A percentile compares a stretch with the other conserved stretches of the same genome.
phyloP scores from a whole-genome alignment of 805 yeast genomes.

The Ogataea philodendri region DNA sequence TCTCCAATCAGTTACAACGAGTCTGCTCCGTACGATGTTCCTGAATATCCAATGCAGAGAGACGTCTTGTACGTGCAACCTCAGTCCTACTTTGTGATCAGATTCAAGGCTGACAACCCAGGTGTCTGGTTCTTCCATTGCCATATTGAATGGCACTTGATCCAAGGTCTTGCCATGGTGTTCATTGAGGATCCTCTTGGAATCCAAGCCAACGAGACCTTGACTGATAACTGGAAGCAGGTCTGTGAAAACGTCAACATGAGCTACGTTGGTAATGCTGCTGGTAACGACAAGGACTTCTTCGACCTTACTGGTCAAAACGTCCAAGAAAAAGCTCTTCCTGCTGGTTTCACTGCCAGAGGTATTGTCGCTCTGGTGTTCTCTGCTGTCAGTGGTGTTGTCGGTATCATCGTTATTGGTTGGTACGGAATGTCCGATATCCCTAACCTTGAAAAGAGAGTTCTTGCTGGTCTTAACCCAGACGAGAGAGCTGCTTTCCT shows the following conservation, averaged over 20 bases:
- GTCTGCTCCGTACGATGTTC: conserved; percentile 49
- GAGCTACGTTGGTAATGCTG: conserved; percentile 77
- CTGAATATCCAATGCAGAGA: conserved; percentile 78
- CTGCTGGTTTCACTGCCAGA: conserved; percentile 88
- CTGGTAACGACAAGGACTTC: conserved; percentile 65
- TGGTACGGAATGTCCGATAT: conserved; percentile 86
- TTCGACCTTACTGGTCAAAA: conserved; percentile 73
- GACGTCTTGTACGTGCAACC: conserved; percentile 80
- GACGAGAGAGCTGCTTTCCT: conserved; percentile 41
- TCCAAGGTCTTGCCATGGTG: conserved; percentile 84
- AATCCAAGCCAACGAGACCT: conserved; percentile 58
- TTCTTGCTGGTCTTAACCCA: conserved; percentile 53
- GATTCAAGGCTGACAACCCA: conserved; percentile 92
- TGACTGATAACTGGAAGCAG: conserved; percentile 58
- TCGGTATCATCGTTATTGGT: conserved; percentile 76
- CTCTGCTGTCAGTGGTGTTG: conserved; percentile 79
- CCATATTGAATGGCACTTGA: conserved; percentile 97
- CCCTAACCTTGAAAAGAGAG: conserved; percentile 61
- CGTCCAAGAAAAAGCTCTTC: conserved; percentile 63
- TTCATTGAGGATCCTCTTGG: conserved; percentile 81
- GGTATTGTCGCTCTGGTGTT: conserved; percentile 94
- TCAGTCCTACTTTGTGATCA: conserved; percentile 78
- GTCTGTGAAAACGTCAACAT: conserved; percentile 61
- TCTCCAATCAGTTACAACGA: conserved; percentile 59
- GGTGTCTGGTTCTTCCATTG: conserved; percentile 99